Percentiles rank a stretch among this genome's conserved stretches.
Evolutionary conservation across 2,329 filamentous ascomycete genomes (phyloP).

Genomic region (Fusarium sp.): DNA sequence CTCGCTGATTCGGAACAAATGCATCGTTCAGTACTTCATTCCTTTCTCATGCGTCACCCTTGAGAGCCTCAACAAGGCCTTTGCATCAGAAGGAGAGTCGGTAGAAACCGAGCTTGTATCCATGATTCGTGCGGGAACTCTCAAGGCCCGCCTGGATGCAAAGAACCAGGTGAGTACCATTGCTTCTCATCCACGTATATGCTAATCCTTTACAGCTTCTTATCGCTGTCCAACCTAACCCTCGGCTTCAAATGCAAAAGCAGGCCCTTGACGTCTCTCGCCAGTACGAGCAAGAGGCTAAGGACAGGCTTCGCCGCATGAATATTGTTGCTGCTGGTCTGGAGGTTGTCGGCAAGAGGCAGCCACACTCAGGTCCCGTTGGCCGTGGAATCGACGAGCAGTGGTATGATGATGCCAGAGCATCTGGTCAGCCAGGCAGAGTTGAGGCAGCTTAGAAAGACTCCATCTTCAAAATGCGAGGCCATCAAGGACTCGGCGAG

Average conservation of each 20-base stretch:
- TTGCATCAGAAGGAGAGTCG: conserved; percentile 71
- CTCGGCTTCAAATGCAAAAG: conserved; percentile 76
- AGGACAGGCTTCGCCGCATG: conserved; percentile 81
- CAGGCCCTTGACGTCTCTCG: conserved; percentile 75
- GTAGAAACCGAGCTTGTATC: conserved; percentile 80
- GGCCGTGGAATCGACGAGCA: conserved; percentile 46
- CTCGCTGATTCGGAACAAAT: conserved; percentile 83
- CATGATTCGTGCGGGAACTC: conserved; percentile 78
- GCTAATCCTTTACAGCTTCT: conserved; percentile 66
- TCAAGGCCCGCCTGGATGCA: conserved; percentile 86
- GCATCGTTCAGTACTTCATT: conserved; percentile 91
- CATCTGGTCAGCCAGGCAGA: conserved; percentile 9
- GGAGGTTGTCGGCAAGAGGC: conserved; percentile 64
- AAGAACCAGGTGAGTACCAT: conserved; percentile 72
- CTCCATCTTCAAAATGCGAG: background rate
- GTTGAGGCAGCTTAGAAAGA: conserved; percentile 24
- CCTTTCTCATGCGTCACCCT: conserved; percentile 91
- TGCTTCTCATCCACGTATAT: background rate
- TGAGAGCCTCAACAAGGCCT: conserved; percentile 80
- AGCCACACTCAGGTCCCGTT: conserved; percentile 17
- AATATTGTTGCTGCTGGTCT: conserved; percentile 81
- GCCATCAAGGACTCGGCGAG: background rate
- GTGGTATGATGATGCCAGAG: conserved; percentile 51
- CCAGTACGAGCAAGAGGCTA: conserved; percentile 79
- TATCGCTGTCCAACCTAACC: conserved; percentile 75